These are phyloP conservation scores for Dinochytrium kinnereticum DNA, from an alignment of 371 early-diverging fungal species.

Conservation along the genomic window DNA sequence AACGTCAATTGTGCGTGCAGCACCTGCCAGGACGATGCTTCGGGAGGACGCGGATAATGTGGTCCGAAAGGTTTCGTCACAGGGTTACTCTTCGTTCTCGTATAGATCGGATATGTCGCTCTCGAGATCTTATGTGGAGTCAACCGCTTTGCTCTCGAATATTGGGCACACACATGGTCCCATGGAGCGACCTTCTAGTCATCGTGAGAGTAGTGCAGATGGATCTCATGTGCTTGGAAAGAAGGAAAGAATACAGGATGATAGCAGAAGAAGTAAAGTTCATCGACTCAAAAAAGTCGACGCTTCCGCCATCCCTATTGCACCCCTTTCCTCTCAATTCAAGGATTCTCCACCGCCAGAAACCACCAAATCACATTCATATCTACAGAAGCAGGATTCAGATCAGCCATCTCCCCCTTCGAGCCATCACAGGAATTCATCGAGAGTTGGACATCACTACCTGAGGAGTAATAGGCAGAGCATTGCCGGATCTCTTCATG, in stretches of 20 bases:
- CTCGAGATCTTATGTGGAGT: not conserved
- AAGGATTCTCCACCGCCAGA: not conserved
- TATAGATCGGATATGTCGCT: slow-evolving; percentile 13
- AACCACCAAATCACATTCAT: not conserved
- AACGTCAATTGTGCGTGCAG: slow-evolving; percentile 3
- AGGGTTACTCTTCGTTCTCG: not conserved
- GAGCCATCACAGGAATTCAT: not conserved
- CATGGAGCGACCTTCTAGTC: not conserved
- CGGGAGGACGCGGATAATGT: not conserved
- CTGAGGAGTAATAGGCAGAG: not conserved
- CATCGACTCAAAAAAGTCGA: not conserved
- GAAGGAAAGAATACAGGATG: not conserved
- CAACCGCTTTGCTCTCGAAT: not conserved
- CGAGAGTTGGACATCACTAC: slow-evolving; percentile 3
- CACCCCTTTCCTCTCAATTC: not conserved
- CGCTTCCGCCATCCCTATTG: not conserved
- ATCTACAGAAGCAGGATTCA: not conserved
- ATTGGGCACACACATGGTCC: not conserved
- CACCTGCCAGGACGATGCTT: not conserved
- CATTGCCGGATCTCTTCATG: not conserved
- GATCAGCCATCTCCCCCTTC: not conserved
- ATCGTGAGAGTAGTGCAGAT: not conserved
- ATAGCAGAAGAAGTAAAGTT: not conserved
- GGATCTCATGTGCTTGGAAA: not conserved
- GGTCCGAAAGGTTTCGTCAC: not conserved